A percentile compares a stretch with the other conserved stretches of the same genome.
Evolutionary conservation across 129 eudicot species (phyloP).

Genomic region (Helianthus tuberosus): DNA sequence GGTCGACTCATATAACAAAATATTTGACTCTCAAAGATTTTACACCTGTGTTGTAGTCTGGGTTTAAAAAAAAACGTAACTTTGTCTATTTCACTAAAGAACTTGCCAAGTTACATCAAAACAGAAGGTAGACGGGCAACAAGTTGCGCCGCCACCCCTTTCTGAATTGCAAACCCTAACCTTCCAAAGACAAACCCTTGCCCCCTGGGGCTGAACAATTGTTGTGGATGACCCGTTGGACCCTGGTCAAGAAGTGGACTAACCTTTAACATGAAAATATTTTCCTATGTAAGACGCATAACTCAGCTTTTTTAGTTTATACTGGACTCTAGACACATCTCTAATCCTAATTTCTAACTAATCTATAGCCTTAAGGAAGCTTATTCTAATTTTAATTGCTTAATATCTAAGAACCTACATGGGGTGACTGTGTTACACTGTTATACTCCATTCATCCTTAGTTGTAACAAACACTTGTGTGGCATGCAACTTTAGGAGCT

Average conservation of each 20-base stretch:
- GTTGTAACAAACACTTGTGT: background rate
- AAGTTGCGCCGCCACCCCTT: too few relatives aligned
- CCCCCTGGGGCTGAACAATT: too few relatives aligned
- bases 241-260: background rate
- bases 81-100: too few relatives aligned
- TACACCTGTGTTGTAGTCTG: background rate
- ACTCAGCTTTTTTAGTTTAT: background rate
- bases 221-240: too few relatives aligned
- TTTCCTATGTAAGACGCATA: background rate
- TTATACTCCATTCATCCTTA: background rate
- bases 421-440: background rate
- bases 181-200: too few relatives aligned
- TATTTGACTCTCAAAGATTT: background rate
- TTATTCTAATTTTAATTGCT: background rate
- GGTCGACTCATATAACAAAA: background rate
- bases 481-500: slow-evolving; percentile 11
- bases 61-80: background rate
- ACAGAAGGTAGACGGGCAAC: too few relatives aligned
- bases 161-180: too few relatives aligned
- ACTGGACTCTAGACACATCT: background rate
- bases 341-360: background rate
- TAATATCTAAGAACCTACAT: background rate
- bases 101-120: too few relatives aligned
- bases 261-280: background rate
- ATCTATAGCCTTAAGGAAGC: background rate